phyloP scores from a whole-genome alignment of 1,284 basidiomycete genomes.

The Fomitopsis palustris region DNA sequence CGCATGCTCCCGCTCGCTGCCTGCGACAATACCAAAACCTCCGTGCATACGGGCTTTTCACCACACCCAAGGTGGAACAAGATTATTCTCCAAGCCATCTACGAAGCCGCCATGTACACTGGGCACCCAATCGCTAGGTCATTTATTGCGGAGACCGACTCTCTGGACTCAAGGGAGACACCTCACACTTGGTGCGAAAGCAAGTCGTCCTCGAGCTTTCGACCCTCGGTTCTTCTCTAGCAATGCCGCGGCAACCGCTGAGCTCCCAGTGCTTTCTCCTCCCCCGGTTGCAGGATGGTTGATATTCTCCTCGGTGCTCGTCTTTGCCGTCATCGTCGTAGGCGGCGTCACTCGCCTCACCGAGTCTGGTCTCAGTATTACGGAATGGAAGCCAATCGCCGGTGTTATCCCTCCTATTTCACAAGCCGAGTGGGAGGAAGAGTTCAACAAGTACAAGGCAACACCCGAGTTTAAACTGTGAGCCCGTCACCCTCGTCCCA shows the following conservation, averaged over 20 bases:
- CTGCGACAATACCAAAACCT: conserved; percentile 12
- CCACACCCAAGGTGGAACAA: conserved; percentile 9
- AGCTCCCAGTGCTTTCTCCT: conserved; percentile 61
- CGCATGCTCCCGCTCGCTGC: conserved; percentile 13
- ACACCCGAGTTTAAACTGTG: conserved; percentile 96
- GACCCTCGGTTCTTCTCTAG: conserved; percentile 42
- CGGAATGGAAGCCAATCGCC: conserved; percentile 95
- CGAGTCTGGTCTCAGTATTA: conserved; percentile 96
- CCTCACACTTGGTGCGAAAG: conserved; percentile 12
- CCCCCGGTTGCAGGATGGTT: conserved; percentile 83
- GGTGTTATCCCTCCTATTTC: conserved; percentile 86
- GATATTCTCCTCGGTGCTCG: conserved; percentile 77
- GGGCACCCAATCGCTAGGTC: neutral
- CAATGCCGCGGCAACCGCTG: conserved; percentile 28
- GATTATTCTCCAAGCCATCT: neutral
- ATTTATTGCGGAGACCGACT: neutral
- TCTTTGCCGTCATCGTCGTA: conserved; percentile 91
- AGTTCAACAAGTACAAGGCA: conserved; percentile 93
- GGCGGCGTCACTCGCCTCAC: conserved; percentile 97
- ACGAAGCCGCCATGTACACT: neutral
- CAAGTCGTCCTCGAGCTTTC: conserved; percentile 17
- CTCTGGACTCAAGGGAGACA: conserved; percentile 11
- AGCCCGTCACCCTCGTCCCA: conserved; percentile 29
- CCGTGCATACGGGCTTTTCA: conserved; percentile 18
- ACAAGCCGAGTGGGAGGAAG: conserved; percentile 77